Percentiles rank a stretch among this genome's conserved stretches.
Conservation (phyloP, 2,329 filamentous ascomycete species). For the Penicillium aurantiogriseum region DNA sequence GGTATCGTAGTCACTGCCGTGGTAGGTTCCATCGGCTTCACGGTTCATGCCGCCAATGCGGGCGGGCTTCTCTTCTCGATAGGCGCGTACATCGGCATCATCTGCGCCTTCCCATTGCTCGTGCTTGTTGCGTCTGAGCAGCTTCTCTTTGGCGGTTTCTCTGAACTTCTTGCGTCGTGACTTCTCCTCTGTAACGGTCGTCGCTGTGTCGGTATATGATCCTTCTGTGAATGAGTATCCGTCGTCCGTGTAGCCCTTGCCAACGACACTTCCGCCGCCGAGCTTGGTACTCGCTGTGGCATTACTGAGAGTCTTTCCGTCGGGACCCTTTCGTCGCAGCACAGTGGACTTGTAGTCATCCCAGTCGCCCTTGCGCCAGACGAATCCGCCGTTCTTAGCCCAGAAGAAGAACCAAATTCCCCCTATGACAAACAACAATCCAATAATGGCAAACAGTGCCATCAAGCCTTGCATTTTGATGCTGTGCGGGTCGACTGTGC, state of each 20-base stretch:
- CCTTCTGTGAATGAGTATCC: conserved; percentile 50
- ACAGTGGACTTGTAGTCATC: conserved; percentile 98
- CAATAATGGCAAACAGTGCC: conserved; percentile 80
- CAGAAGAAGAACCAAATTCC: conserved; percentile 99
- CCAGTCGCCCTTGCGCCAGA: conserved; percentile 84
- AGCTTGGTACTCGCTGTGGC: conserved; percentile 79
- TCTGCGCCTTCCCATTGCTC: conserved; percentile 61
- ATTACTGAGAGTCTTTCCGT: conserved; percentile 79
- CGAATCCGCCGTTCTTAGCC: conserved; percentile 93
- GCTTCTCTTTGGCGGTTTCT: conserved; percentile 37
- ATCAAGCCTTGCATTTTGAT: conserved; percentile 66
- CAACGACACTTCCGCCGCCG: conserved; percentile 77
- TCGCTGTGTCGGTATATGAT: conserved; percentile 44
- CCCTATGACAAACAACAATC: conserved; percentile 68
- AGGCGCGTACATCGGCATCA: conserved; percentile 70
- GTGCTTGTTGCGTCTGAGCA: conserved; percentile 40
- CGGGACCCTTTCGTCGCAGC: conserved; percentile 79
- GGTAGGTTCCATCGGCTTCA: conserved; percentile 76
- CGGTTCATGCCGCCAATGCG: conserved; percentile 87
- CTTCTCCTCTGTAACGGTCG: conserved; percentile 38
- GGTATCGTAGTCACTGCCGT: conserved; percentile 70
- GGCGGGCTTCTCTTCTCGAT: conserved; percentile 82
- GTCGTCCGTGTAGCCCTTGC: conserved; percentile 64
- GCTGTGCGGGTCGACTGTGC: conserved; percentile 40
- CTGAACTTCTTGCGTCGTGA: conserved; percentile 32